Evolutionary conservation across 768 basidiomycete species (phyloP), one percentile per base, ranked within the genome.

Genomic region (Xanthoconium stramineum): DNA sequence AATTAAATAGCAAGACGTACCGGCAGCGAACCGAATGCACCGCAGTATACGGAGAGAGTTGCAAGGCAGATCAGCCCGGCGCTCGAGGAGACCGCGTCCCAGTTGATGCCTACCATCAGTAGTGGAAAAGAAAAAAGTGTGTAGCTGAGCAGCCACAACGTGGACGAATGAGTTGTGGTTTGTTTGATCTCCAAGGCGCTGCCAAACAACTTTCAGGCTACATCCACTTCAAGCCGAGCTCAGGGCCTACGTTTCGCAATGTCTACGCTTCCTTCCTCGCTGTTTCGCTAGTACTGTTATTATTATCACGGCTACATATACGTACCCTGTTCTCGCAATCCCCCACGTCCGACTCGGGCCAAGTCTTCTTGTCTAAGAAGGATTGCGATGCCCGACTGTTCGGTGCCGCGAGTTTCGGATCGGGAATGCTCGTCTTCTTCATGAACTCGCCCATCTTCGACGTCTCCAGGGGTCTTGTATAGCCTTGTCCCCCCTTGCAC

Each of bases 41-140:
- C 91, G 29, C 79, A 78, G 62, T 86, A 91, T 44, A 93, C 80
- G 30, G 86, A 84, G n/a, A 69, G 63, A 48, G 74, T 79, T 2
- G 91, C 91, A 24, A 91, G 78, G 35, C 72, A 69, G 49, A 91
- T 69, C 7, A 92, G 74, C 8, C 89, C 91, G 7, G 74, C 82
- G 62, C 88, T 90, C 36, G 89, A 85, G 1, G 81, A 80, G 30
- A 89, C 59, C 45, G 87, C 65, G 62, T 83, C 83, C 81, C 79
- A 84, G 70, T 88, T 77, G 28, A 56, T 53, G 36, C 64, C 61
- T 32, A 37, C 33, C 58, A 68, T 62, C 44, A 38, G n/a, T 24
- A 35, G 19, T 12, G 14, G 17, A 42, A 57, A 59, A 50, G 38
- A 46, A 63, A 30, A 47, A 49, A 33, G 52, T 45, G 35, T 19